Evolutionary conservation across 352 stramenopile genomes (phyloP).

Genomic region (Globisporangium acanthophoron): DNA sequence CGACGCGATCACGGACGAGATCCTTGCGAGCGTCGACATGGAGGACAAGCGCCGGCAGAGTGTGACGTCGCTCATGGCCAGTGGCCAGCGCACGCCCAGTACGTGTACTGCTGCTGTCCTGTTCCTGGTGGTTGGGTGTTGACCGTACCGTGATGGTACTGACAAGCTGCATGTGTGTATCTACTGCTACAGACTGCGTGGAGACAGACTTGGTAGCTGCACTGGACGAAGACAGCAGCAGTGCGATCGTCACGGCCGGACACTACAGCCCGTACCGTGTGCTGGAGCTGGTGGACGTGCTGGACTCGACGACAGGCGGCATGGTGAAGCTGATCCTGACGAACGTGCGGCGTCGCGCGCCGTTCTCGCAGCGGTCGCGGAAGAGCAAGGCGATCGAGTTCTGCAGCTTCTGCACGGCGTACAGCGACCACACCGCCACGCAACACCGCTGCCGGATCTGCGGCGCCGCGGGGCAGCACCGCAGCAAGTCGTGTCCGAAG

Average conservation of each 20-base stretch:
- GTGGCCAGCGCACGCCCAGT: slow-evolving; percentile 6
- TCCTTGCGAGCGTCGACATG: slow-evolving; percentile 52
- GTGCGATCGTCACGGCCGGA: slow-evolving; percentile 3
- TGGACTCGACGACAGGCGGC: slow-evolving; percentile 68
- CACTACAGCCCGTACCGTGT: slow-evolving; percentile 56
- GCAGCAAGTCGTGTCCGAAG: slow-evolving; percentile 46
- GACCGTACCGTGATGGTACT: not conserved
- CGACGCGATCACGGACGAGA: slow-evolving; percentile 71
- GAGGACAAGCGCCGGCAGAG: slow-evolving; percentile 43
- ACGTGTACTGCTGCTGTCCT: not conserved
- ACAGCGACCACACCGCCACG: slow-evolving; percentile 52
- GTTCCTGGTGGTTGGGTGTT: no score
- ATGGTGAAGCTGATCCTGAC: slow-evolving; percentile 72
- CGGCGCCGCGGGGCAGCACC: slow-evolving; percentile 45
- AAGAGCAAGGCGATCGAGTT: slow-evolving; percentile 45
- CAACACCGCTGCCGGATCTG: slow-evolving; percentile 69
- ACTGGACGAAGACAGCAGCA: not conserved
- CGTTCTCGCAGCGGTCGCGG: slow-evolving; percentile 26
- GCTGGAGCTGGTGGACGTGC: slow-evolving; percentile 66
- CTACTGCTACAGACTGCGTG: slow-evolving; percentile 2
- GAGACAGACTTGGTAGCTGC: not conserved
- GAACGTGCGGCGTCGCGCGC: slow-evolving; percentile 51
- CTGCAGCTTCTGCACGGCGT: slow-evolving; percentile 64
- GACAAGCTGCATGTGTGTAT: not conserved
- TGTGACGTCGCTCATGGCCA: slow-evolving; percentile 12